Percentiles rank a stretch among this genome's conserved stretches.
Evolutionary conservation across 257 asterid genomes (phyloP).

Genomic region (Pogostemon cablin): DNA sequence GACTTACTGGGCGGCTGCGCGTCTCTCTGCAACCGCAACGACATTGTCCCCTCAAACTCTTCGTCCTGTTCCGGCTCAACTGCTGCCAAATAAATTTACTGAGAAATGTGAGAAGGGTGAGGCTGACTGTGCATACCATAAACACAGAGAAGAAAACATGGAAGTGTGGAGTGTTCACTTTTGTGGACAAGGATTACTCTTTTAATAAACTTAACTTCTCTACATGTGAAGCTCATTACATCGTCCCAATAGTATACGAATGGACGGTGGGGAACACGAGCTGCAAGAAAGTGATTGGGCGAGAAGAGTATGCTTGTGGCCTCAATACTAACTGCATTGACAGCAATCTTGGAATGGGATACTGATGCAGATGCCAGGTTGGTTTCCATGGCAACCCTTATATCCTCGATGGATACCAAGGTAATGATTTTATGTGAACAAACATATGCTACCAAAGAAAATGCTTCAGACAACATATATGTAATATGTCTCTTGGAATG

Average conservation of each 20-base stretch:
- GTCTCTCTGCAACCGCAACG: constrained; percentile 29
- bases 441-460: neutral
- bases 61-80: neutral
- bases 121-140: neutral
- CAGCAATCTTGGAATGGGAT: neutral
- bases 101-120: neutral
- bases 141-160: neutral
- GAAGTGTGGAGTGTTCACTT: neutral
- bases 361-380: neutral
- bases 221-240: neutral
- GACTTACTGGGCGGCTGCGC: constrained; percentile 31
- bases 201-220: neutral
- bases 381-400: constrained; percentile 5
- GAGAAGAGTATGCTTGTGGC: neutral
- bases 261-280: constrained; percentile 4
- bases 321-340: constrained; percentile 8
- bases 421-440: too few relatives aligned
- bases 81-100: neutral
- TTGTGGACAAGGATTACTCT: neutral
- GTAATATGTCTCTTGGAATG: too few relatives aligned
- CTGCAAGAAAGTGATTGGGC: neutral
- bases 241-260: neutral
- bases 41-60: neutral
- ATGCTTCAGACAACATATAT: too few relatives aligned
- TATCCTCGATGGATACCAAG: neutral